phyloP scores from a whole-genome alignment of 257 asterid genomes.

The Avicennia marina region DNA sequence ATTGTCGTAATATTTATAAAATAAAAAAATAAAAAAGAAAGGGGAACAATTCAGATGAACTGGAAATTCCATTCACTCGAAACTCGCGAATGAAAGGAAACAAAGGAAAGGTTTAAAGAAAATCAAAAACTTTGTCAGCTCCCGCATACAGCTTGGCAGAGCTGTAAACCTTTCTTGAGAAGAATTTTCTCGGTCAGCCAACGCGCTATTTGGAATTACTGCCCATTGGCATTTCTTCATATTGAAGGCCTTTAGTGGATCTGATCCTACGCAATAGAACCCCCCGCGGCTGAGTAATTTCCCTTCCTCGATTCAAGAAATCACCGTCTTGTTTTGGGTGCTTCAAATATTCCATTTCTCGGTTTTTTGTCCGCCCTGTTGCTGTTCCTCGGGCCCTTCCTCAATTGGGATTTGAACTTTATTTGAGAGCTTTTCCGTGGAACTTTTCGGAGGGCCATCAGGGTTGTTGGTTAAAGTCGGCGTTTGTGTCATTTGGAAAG shows the following conservation, averaged over 20 bases:
- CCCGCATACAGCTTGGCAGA: slow-evolving; percentile 13
- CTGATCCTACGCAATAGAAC: slow-evolving; percentile 16
- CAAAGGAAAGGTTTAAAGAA: not conserved
- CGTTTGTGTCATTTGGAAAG: slow-evolving; percentile 14
- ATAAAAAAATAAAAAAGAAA: not conserved
- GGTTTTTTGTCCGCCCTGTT: slow-evolving; percentile 8
- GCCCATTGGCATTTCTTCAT: slow-evolving; percentile 16
- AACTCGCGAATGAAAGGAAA: not conserved
- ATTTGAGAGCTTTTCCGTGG: slow-evolving; percentile 8
- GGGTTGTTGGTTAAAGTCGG: slow-evolving; percentile 7
- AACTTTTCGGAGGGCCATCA: slow-evolving; percentile 20
- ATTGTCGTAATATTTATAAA: not conserved
- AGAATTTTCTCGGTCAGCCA: slow-evolving; percentile 52
- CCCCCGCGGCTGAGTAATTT: slow-evolving; percentile 18
- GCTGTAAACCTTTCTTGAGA: too few relatives aligned
- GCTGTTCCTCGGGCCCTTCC: slow-evolving; percentile 1
- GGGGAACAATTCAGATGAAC: not conserved
- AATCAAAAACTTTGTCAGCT: slow-evolving; percentile 22
- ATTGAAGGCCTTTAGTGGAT: slow-evolving; percentile 34
- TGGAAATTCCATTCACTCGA: slow-evolving; percentile 4
- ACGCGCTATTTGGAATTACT: slow-evolving; percentile 35
- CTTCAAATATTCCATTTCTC: slow-evolving; percentile 19
- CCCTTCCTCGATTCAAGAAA: slow-evolving; percentile 14
- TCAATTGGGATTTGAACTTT: slow-evolving; percentile 20
- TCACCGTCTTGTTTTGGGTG: slow-evolving; percentile 7